Evolutionary conservation across 805 yeast genomes (phyloP).

Genomic region (Hanseniaspora meyeri): DNA sequence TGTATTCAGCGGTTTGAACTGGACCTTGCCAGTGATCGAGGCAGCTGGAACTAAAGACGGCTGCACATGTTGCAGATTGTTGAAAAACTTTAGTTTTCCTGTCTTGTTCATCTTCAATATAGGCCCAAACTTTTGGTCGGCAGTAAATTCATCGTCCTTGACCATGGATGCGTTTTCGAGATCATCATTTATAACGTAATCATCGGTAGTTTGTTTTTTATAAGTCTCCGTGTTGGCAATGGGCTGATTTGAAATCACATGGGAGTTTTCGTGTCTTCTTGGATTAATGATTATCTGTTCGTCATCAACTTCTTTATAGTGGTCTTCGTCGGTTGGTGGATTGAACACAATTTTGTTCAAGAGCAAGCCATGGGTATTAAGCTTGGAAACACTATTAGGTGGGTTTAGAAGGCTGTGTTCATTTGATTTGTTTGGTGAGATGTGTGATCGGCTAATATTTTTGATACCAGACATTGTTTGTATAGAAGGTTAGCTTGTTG

Average conservation of each 20-base stretch:
- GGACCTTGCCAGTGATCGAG: slow-evolving; percentile 5
- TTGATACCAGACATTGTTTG: background rate
- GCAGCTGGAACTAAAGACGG: slow-evolving; percentile 12
- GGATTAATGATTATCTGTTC: background rate
- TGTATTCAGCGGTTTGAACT: background rate
- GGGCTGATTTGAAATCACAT: slow-evolving; percentile 4
- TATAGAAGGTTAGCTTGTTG: no score
- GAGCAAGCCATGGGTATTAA: slow-evolving; percentile 9
- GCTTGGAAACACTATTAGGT: background rate
- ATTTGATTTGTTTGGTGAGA: background rate
- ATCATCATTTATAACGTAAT: background rate
- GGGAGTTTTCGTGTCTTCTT: background rate
- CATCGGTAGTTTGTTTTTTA: background rate
- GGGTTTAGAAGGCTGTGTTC: background rate
- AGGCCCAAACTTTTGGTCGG: slow-evolving; percentile 10
- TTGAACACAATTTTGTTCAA: slow-evolving; percentile 8
- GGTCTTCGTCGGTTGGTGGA: slow-evolving; percentile 12
- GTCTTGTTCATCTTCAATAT: slow-evolving; percentile 9
- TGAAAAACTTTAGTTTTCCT: slow-evolving; percentile 10
- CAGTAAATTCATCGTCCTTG: slow-evolving; percentile 12
- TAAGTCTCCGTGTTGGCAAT: slow-evolving; percentile 5
- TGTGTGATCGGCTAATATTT: background rate
- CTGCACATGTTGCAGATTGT: slow-evolving; percentile 9
- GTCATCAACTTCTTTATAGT: slow-evolving; percentile 5
- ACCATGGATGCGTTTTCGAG: slow-evolving; percentile 6